Evolutionary conservation across 768 basidiomycete species (phyloP).

Genomic region (Lentinus tigrinus): DNA sequence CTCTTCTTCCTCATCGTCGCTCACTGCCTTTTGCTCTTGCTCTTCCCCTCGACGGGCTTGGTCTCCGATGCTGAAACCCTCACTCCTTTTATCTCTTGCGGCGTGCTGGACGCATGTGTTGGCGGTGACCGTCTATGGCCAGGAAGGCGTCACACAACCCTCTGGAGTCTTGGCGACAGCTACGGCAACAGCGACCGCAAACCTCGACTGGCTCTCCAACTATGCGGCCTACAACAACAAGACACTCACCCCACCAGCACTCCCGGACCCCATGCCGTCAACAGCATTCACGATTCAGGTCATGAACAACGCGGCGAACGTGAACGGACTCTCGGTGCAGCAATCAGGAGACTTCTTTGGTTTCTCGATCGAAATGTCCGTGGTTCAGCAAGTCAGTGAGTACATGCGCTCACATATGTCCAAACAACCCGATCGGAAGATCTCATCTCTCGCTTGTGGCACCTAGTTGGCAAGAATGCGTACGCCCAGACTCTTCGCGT

Average conservation of each 20-base stretch:
- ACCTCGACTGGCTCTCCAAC: slow-evolving; percentile 2
- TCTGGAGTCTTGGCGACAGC: slow-evolving; percentile 5
- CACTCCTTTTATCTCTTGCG: slow-evolving; percentile 13
- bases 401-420: slow-evolving; percentile 16
- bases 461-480: slow-evolving; percentile 54
- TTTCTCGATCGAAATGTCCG: slow-evolving; percentile 76
- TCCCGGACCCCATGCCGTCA: slow-evolving; percentile 23
- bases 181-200: background rate
- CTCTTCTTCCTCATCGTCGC: no score
- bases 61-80: slow-evolving; percentile 9
- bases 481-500: slow-evolving; percentile 28
- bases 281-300: slow-evolving; percentile 26
- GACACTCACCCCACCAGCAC: slow-evolving; percentile 28
- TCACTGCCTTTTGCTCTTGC: slow-evolving; percentile 6
- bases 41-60: background rate
- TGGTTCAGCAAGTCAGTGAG: slow-evolving; percentile 63
- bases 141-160: slow-evolving; percentile 23
- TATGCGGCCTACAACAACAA: slow-evolving; percentile 32
- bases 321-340: slow-evolving; percentile 36
- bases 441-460: background rate
- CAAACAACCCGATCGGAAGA: slow-evolving; percentile 3
- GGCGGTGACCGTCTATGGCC: slow-evolving; percentile 27
- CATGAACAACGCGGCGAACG: slow-evolving; percentile 21
- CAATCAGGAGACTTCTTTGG: slow-evolving; percentile 63
- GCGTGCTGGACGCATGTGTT: background rate